phyloP scores from a whole-genome alignment of 768 basidiomycete species.

The Lactarius psammicola region DNA sequence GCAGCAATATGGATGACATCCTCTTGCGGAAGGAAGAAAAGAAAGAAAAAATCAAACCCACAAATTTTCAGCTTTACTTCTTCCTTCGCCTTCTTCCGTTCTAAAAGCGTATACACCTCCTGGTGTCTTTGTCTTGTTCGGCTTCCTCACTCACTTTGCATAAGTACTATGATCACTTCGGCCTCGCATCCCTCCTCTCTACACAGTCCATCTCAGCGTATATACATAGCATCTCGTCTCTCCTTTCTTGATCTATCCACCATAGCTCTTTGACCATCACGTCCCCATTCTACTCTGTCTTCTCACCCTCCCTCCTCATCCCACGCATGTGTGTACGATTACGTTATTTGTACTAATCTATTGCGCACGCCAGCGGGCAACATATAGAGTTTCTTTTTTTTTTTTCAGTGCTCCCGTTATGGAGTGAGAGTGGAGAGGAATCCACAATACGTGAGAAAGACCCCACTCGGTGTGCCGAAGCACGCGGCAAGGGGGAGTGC shows the following conservation, averaged over 20 bases:
- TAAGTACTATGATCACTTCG: conserved; percentile 24
- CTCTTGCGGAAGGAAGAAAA: conserved; percentile 23
- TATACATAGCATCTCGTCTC: conserved; percentile 30
- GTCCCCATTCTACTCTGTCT: neutral
- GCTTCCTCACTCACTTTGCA: conserved; percentile 19
- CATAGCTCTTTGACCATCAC: conserved; percentile 24
- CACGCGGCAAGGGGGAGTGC: neutral
- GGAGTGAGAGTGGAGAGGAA: neutral
- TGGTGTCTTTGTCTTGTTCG: conserved; percentile 13
- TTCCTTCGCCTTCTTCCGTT: neutral
- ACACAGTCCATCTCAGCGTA: conserved; percentile 24
- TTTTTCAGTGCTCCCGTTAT: neutral
- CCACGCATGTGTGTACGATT: conserved; percentile 27
- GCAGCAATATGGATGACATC: conserved; percentile 13
- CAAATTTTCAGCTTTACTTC: neutral
- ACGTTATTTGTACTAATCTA: conserved; percentile 31
- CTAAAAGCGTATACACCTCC: conserved; percentile 17
- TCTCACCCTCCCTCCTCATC: conserved; percentile 8
- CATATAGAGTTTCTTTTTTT: conserved; percentile 23
- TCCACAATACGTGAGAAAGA: neutral
- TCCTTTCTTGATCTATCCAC: conserved; percentile 25
- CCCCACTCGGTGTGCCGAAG: conserved; percentile 3
- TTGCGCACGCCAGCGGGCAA: conserved; percentile 23
- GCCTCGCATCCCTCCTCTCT: conserved; percentile 21
- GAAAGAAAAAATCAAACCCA: conserved; percentile 13